Conservation (phyloP, 768 basidiomycete genomes). For the Tricholoma matsutake region DNA sequence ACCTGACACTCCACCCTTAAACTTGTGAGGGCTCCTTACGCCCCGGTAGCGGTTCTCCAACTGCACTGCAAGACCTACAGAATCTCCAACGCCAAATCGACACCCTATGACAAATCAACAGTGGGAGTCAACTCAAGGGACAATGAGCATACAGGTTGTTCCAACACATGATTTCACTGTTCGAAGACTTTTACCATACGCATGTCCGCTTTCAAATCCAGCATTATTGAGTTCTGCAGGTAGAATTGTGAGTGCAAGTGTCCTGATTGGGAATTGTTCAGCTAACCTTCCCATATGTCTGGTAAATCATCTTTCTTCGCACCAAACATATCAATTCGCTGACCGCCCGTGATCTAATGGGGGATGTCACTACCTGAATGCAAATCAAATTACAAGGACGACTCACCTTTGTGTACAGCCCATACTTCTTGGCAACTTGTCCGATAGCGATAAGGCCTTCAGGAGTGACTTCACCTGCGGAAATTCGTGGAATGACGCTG, state of each 20-base stretch:
- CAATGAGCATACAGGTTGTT: slow-evolving; percentile 38
- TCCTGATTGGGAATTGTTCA: background rate
- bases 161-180: slow-evolving; percentile 80
- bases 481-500: slow-evolving; percentile 67
- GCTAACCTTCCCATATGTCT: slow-evolving; percentile 60
- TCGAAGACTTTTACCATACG: slow-evolving; percentile 66
- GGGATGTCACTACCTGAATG: background rate
- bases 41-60: slow-evolving; percentile 74
- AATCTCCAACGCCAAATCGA: slow-evolving; percentile 71
- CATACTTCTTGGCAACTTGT: slow-evolving; percentile 63
- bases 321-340: slow-evolving; percentile 71
- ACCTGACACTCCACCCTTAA: slow-evolving; percentile 75
- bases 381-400: background rate
- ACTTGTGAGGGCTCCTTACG: slow-evolving; percentile 65
- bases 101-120: slow-evolving; percentile 35
- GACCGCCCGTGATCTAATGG: slow-evolving; percentile 32
- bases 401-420: slow-evolving; percentile 51
- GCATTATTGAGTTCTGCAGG: slow-evolving; percentile 26
- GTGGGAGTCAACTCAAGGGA: background rate
- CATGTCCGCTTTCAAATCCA: slow-evolving; percentile 76
- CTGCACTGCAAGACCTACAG: slow-evolving; percentile 68
- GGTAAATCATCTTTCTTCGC: slow-evolving; percentile 68
- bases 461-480: slow-evolving; percentile 69
- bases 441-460: slow-evolving; percentile 65
- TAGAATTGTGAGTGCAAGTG: background rate